Base-by-base conservation (phyloP, 2,329 filamentous ascomycete species). In the Trichoderma sp. region DNA sequence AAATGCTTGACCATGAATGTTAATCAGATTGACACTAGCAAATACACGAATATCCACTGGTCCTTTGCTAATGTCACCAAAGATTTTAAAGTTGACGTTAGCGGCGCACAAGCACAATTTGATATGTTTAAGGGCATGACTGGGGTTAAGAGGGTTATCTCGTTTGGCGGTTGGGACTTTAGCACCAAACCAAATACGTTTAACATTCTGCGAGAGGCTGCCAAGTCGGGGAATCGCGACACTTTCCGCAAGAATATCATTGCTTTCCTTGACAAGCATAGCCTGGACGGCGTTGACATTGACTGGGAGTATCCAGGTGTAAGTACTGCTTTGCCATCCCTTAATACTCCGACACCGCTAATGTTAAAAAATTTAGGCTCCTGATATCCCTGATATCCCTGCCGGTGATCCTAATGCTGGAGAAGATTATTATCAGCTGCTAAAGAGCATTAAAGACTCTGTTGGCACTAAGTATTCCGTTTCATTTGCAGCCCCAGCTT, bases 281-380 rank as follows among this genome's bases (percentile, higher is more conserved):
- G 74, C 4, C 71, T 85, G 0, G 82, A 84, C 58, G 83, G 83
- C 0, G 74, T 84, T 11, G 82, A 84, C 56, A 73, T 84, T 53
- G 82, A 84, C 71, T 86, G 83, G 84, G 83, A 84, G 67, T 84
- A 84, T 66, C 80, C 80, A 0, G 77, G 76, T 0, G 77, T 77
- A 37, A 73, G 24, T 80, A 43, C 73, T 76, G 1, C 74, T 77
- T 0, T 73, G 64, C 5, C 43, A 24, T 29, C 11, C 47, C 24
- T 56, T 65, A 21, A 75, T 77, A 33, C 40, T 16, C 37, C 37
- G 29, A 47, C 8, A 47, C n/a, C 37, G 37, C 37, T 43, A 31
- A 63, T 33, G 40, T 27, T 63, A 35, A 35, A 21, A 5, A 2
- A 65, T 8, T 55, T 24, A 47, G 60, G 72, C 72, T 1, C 70